phyloP scores from a whole-genome alignment of 192 early-diverging fungal genomes.

The Coemansia sp. region DNA sequence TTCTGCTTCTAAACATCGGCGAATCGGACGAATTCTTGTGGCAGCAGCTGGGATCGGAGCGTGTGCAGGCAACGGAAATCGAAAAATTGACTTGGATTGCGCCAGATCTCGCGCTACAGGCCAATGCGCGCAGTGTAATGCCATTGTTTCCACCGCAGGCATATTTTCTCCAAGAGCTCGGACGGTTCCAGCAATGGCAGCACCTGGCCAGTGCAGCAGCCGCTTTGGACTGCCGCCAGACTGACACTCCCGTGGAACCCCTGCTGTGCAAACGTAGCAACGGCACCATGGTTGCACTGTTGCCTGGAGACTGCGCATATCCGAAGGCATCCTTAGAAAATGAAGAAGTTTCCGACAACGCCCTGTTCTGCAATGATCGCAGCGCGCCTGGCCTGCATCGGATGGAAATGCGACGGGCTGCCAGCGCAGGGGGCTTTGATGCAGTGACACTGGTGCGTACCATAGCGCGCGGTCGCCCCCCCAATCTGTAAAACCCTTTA shows the following conservation, averaged over 20 bases:
- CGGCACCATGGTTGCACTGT: slow-evolving; percentile 25
- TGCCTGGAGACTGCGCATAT: slow-evolving; percentile 46
- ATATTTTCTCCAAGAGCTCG: slow-evolving; percentile 57
- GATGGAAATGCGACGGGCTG: slow-evolving; percentile 21
- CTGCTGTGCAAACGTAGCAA: slow-evolving; percentile 29
- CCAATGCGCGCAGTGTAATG: slow-evolving; percentile 49
- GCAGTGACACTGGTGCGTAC: slow-evolving; percentile 14
- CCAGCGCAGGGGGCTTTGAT: slow-evolving; percentile 30
- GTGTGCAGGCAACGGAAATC: slow-evolving; percentile 54
- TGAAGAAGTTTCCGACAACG: not conserved
- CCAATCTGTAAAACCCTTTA: too few species aligned
- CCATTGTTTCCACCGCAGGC: slow-evolving; percentile 70
- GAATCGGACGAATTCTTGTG: slow-evolving; percentile 12
- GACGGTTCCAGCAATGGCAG: slow-evolving; percentile 43
- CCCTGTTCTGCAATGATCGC: not conserved
- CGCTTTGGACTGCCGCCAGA: not conserved
- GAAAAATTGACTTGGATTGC: slow-evolving; percentile 64
- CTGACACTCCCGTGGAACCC: slow-evolving; percentile 27
- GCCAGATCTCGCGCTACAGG: slow-evolving; percentile 60
- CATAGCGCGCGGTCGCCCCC: too few species aligned
- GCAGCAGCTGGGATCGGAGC: slow-evolving; percentile 9
- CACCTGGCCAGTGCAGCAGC: slow-evolving; percentile 30
- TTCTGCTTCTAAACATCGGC: slow-evolving; percentile 27
- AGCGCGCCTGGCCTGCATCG: slow-evolving; percentile 20
- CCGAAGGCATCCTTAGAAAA: not conserved